Base-by-base conservation (phyloP, 2,329 filamentous ascomycete genomes). In the Hypoxylon sp. region DNA sequence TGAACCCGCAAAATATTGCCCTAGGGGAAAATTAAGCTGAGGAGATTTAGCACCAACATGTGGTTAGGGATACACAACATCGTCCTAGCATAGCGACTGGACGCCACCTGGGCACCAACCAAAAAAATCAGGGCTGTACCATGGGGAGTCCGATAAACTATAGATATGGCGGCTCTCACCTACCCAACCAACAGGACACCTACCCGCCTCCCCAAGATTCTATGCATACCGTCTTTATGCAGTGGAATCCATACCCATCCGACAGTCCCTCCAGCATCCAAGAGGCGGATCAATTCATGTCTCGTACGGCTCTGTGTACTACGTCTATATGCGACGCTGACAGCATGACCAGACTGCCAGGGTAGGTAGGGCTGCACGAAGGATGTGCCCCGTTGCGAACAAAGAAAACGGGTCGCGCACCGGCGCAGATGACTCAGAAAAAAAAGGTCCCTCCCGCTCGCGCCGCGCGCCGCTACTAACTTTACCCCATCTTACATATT, bases 271-370 rank as follows among this genome's bases (percentile, higher is more conserved):
- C 17, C 10, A 57, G 19, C 30, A 25, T 32, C 59, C 11, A 41
- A 60, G 32, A 55, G 36, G 48, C 63, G 43, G 59, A 48, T 36
- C 38, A 57, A n/a, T 48, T 36, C 32, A 50, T 25, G 25, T 17
- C 34, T 50, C n/a, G 55, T 34, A 30, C 38, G 21, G 25, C 9
- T 41, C 28, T 36, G n/a, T 50, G 13, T 45, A 11, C 45, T 32
- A 36, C 59, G 7, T 13, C 11, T 11, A 51, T 30, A 49, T 65
- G 53, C 49, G 14, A 59, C 48, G 52, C 53, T 66, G 59, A 66
- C 59, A 45, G 49, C 38, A 53, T 59, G 50, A 30, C 51, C 51
- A 14, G n/a, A n/a, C n/a, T n/a, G n/a, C n/a, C n/a, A n/a, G n/a
- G n/a, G n/a, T n/a, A n/a, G n/a, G n/a, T n/a, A n/a, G n/a, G 50